Evolutionary conservation across 208 protist species (phyloP), one percentile per base, ranked within the genome.

Genomic region (Acanthamoeba castellanii): DNA sequence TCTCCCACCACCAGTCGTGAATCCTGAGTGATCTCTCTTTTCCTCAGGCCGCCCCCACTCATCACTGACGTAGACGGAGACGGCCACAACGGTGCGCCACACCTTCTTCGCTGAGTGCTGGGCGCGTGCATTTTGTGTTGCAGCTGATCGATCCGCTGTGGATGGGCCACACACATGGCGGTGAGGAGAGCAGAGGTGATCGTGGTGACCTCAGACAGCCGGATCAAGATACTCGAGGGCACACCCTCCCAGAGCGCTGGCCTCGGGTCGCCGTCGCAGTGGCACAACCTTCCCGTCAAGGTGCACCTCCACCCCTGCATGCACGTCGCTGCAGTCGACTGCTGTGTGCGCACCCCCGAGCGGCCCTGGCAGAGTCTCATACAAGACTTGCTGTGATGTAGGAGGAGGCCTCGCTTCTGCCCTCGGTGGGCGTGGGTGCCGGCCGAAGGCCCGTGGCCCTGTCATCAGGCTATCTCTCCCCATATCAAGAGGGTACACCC

Each of bases 21-120:
- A 18, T 30, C 50, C 0, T 37, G 57, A 55, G 27, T 55, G 25
- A 47, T 88, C 45, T 92, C 64, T 52, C 52, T 52, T 9, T 42
- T 32, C 47, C 78, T 88, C 5, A 88, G 81, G 30, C 96, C 96
- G 57, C 59, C 70, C 57, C 96, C 96, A 2, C 72, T 96, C 2
- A 94, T 96, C 9, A 95, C 96, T 30, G 96, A 96, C 68, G 30
- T 96, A 14, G 92, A 96, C 85, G 96, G 96, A 57, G 96, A 96
- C 81, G 94, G 94, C 34, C 59, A 81, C 37, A 96, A 96, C 76
- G 94, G 95, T 96, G 91, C 22, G 22, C 25, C 4, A n/a, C 59
- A n/a, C 22, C 27, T 42, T 37, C 37, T 68, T 20, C 7, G 7
- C 59, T 68, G 30, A 0, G 9, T 30, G 7, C 25, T 37, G 66